Conservation (phyloP, 257 asterid genomes). For the Nicotiana attenuata region DNA sequence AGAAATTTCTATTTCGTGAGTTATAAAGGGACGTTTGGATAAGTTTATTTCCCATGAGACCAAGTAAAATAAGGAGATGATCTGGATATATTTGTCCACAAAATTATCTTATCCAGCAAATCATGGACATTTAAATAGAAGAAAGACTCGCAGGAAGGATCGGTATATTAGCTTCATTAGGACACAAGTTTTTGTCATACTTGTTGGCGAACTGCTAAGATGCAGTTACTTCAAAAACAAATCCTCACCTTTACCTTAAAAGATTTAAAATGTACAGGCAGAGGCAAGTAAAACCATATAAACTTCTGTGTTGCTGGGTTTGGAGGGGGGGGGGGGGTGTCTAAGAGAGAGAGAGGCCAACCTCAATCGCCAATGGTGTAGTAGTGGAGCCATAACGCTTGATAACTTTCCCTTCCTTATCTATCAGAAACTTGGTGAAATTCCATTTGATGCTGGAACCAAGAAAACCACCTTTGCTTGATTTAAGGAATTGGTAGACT, state of each 20-base stretch:
- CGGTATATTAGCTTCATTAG: background rate
- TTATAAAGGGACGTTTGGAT: background rate
- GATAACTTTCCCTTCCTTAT: slow-evolving; percentile 71
- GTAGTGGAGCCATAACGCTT: slow-evolving; percentile 59
- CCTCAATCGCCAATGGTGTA: slow-evolving; percentile 71
- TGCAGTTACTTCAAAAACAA: background rate
- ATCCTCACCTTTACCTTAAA: background rate
- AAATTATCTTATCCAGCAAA: background rate
- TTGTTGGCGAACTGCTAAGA: background rate
- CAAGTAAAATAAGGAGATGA: background rate
- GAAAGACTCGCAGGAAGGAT: background rate
- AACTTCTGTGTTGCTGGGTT: background rate
- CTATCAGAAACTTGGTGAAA: slow-evolving; percentile 86
- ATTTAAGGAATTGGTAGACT: slow-evolving; percentile 69
- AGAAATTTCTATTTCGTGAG: background rate
- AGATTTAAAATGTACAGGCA: background rate
- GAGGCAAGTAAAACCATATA: background rate
- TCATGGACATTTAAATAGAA: background rate
- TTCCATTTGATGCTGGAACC: slow-evolving; percentile 91
- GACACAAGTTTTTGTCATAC: background rate
- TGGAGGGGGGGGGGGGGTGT: too few relatives aligned
- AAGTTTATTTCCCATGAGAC: background rate
- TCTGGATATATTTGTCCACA: background rate
- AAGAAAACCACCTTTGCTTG: slow-evolving; percentile 48
- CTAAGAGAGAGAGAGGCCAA: slow-evolving; percentile 16